Evolutionary conservation across 768 basidiomycete genomes (phyloP), one percentile per base, ranked within the genome.

Genomic region (Artomyces pyxidatus): DNA sequence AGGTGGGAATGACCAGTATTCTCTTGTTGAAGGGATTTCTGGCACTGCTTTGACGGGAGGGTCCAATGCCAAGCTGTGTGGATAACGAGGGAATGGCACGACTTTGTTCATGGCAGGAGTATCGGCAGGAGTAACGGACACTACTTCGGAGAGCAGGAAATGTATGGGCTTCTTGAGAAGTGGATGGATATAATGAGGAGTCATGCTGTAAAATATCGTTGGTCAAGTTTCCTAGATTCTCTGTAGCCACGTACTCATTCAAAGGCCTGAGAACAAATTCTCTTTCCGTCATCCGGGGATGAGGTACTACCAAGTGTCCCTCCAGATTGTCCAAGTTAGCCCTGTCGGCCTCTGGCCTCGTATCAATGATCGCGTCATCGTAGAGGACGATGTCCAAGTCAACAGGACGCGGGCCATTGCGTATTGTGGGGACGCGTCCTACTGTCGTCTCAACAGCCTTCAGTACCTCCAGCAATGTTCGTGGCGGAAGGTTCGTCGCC

Each of bases 191-290:
- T 77, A 80, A 39, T 78, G 68, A 0, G 92, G 89, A 10, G 91
- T 80, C 68, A 96, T 88, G 62, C 94, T n/a, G n/a, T 97, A 37
- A 23, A 21, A 9, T 28, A 10, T 2, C 14, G 26, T 45, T 43
- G 14, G 21, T 40, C 6, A n/a, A 12, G 16, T 23, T 16, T 25
- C 8, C n/a, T n/a, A n/a, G n/a, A n/a, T n/a, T n/a, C n/a, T n/a
- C n/a, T n/a, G n/a, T n/a, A n/a, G n/a, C n/a, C 30, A 71, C 85
- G 54, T 56, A 99, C 95, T 99, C 94, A 29, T 75, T 76, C 37
- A 97, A 60, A 10, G 96, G 94, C 8, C 90, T 68, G 22, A 99
- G 66, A 2, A 97, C 94, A 55, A 98, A 99, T 61, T 97, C 94
- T 25, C 96, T 70, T 65, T 97, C 96, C 2, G 67, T 64, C 14